Evolutionary conservation across 108 stramenopile species (phyloP).

Genomic region (Poteriospumella lacustris): DNA sequence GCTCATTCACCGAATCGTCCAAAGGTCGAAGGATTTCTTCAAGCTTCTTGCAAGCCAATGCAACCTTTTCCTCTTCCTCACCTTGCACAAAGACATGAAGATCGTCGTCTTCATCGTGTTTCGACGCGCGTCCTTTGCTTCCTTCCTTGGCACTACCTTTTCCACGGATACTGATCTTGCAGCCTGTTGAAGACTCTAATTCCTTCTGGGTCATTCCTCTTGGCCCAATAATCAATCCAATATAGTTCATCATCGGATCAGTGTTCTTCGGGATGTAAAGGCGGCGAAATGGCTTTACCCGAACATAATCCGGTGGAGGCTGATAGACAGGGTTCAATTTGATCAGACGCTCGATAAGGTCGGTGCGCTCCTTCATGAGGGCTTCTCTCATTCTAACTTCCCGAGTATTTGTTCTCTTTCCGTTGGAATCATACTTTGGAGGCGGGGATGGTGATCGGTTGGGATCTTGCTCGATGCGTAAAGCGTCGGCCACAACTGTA

Average conservation of each 20-base stretch:
- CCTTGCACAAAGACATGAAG: conserved; percentile 91
- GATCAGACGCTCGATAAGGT: conserved; percentile 54
- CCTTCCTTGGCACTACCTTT: conserved; percentile 64
- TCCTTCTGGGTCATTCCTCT: conserved; percentile 97
- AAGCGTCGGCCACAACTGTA: conserved; percentile 48
- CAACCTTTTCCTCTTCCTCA: conserved; percentile 72
- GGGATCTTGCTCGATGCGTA: conserved; percentile 48
- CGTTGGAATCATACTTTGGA: conserved; percentile 79
- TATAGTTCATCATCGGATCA: conserved; percentile 89
- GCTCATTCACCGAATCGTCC: conserved; percentile 94
- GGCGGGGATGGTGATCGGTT: conserved; percentile 57
- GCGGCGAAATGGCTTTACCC: conserved; percentile 56
- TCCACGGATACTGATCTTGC: conserved; percentile 96
- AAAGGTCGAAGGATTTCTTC: conserved; percentile 82
- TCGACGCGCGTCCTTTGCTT: conserved; percentile 20
- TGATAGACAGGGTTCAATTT: conserved; percentile 60
- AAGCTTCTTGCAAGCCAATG: conserved; percentile 81
- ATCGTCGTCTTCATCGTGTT: conserved; percentile 53
- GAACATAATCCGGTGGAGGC: conserved; percentile 50
- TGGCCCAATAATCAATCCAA: conserved; percentile 80
- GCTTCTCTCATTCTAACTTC: conserved; percentile 83
- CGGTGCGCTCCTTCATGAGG: conserved; percentile 71
- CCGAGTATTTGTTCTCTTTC: conserved; percentile 86
- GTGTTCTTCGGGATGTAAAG: conserved; percentile 78
- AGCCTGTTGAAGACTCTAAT: conserved; percentile 87